phyloP scores from a whole-genome alignment of 2,329 filamentous ascomycete species.

The Colletotrichum abscissum region DNA sequence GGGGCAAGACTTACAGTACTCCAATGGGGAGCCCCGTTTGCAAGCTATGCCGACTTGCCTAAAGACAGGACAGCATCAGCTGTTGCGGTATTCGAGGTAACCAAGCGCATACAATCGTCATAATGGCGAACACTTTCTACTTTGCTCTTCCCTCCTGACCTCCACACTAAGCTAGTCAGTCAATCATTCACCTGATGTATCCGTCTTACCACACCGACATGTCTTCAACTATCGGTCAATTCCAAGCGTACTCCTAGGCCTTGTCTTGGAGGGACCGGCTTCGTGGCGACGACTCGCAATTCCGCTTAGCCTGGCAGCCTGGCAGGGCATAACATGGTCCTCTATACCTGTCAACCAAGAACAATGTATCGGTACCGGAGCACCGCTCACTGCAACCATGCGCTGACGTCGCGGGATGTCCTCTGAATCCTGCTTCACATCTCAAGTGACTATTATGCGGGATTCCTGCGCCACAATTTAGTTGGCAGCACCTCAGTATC shows the following conservation, averaged over 20 bases:
- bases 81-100: not conserved
- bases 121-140: not conserved
- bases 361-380: not conserved
- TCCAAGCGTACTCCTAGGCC: not conserved
- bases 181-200: not conserved
- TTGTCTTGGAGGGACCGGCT: not conserved
- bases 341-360: not conserved
- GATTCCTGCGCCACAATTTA: not conserved
- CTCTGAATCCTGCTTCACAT: not conserved
- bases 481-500: not conserved
- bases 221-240: not conserved
- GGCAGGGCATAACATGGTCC: not conserved
- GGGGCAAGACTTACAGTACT: too few relatives aligned
- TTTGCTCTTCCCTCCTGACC: not conserved
- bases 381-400: not conserved
- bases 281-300: not conserved
- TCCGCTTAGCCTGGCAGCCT: not conserved
- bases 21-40: not conserved
- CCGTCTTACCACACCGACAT: not conserved
- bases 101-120: not conserved
- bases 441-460: not conserved
- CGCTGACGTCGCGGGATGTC: not conserved
- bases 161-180: not conserved
- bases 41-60: not conserved
- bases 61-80: not conserved